phyloP scores from a whole-genome alignment of 2,329 filamentous ascomycete genomes.

The Cladosporium sp. region DNA sequence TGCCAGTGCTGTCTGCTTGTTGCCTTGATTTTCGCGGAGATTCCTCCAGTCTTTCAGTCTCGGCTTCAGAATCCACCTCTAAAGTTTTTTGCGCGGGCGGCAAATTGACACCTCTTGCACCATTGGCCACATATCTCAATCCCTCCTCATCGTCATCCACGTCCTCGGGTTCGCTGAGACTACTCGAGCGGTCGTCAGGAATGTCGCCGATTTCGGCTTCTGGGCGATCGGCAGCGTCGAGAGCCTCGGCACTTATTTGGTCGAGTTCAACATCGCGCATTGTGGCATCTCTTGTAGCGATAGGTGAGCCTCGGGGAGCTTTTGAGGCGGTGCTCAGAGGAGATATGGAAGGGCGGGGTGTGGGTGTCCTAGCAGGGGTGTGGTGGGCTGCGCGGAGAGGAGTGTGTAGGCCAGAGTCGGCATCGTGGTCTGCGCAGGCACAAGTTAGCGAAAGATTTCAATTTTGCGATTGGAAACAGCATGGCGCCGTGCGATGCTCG shows the following conservation, averaged over 20 bases:
- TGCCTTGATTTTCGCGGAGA: conserved; percentile 46
- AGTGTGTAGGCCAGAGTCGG: conserved; percentile 8
- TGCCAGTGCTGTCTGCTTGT: conserved; percentile 55
- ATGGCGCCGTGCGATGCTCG: neutral
- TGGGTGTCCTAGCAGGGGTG: conserved; percentile 22
- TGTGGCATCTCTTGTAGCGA: conserved; percentile 26
- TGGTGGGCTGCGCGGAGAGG: conserved; percentile 19
- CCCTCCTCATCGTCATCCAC: conserved; percentile 52
- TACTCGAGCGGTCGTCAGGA: conserved; percentile 69
- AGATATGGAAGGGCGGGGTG: conserved; percentile 38
- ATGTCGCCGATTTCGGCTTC: conserved; percentile 30
- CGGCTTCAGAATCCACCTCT: conserved; percentile 76
- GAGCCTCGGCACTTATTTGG: conserved; percentile 8
- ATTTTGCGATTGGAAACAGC: neutral
- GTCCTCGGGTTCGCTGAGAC: conserved; percentile 89
- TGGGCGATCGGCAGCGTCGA: conserved; percentile 14
- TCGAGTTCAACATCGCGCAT: conserved; percentile 14
- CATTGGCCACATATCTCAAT: conserved; percentile 16
- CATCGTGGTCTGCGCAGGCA: conserved; percentile 23
- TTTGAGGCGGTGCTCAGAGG: conserved; percentile 37
- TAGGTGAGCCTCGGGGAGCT: conserved; percentile 32
- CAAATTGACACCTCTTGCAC: neutral
- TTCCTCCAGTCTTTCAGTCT: conserved; percentile 88
- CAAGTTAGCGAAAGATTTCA: neutral
- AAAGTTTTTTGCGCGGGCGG: conserved; percentile 31